Evolutionary conservation across 306 rosid species (phyloP).

Genomic region (Medicago arabica): DNA sequence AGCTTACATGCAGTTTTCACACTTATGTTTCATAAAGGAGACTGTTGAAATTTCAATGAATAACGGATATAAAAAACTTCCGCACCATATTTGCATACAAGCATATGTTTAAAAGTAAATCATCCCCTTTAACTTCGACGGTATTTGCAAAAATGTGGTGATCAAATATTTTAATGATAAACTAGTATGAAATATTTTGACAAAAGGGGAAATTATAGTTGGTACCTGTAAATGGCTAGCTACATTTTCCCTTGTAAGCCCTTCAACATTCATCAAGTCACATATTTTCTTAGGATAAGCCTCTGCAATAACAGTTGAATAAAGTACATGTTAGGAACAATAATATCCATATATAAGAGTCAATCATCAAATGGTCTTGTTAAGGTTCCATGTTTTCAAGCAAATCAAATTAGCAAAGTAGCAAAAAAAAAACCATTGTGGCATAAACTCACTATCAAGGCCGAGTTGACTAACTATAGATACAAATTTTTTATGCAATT

Average conservation of each 20-base stretch:
- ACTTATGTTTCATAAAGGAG: neutral
- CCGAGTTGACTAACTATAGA: slow-evolving; percentile 73
- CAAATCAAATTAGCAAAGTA: slow-evolving; percentile 27
- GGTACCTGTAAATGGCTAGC: slow-evolving; percentile 93
- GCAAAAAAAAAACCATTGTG: neutral
- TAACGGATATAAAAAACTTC: neutral
- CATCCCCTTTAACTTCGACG: too few relatives aligned
- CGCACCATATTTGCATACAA: neutral
- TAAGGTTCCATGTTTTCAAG: neutral
- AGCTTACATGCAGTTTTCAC: slow-evolving; percentile 12
- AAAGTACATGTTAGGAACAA: slow-evolving; percentile 34
- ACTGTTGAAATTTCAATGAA: neutral
- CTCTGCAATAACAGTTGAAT: slow-evolving; percentile 54
- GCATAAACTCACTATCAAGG: slow-evolving; percentile 69
- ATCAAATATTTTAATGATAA: too few relatives aligned
- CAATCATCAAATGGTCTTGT: slow-evolving; percentile 7
- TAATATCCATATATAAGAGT: neutral
- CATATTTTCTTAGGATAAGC: slow-evolving; percentile 89
- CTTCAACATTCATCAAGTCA: slow-evolving; percentile 86
- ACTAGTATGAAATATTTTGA: neutral
- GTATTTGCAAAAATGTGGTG: too few relatives aligned
- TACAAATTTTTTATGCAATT: slow-evolving; percentile 75
- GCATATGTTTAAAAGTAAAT: too few relatives aligned
- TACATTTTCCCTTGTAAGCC: slow-evolving; percentile 88
- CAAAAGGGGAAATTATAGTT: slow-evolving; percentile 32